Evolutionary conservation across 1,139 yeast genomes (phyloP), one percentile per base, ranked within the genome.

Genomic region (Blastobotrys elegans): DNA sequence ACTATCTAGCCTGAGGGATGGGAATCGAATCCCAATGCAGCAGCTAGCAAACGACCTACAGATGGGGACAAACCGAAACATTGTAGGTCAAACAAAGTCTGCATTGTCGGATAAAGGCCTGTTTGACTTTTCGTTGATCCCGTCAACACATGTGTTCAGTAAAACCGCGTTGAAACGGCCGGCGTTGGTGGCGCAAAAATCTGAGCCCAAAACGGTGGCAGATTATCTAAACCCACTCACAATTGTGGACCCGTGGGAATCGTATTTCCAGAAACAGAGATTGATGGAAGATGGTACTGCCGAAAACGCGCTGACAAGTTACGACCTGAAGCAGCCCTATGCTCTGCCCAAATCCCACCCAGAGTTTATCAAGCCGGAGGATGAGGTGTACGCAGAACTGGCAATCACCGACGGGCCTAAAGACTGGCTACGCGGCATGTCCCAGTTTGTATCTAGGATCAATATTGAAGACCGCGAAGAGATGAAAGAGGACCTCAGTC

Each of bases 381-480:
- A 57, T 38, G 53, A 54, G n/a, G 63, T 64, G 40, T 60, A 63
- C 34, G 59, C 71, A 1, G 67, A 73, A 10, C 64, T 82, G 51
- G 70, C 72, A n/a, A 67, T 74, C 2, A 72, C 79, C 16, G 69
- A 75, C 21, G 63, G 69, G 2, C 65, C 80, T n/a, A 68, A 75
- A 42, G 59, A 66, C 10, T 67, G 71, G 11, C 67, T 84, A 46
- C 69, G 71, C 50, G 66, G 68, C 2, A 80, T 80, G 75, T 68
- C 70, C 8, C 67, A 71, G 11, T 60, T 72, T 31, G 74, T 82
- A 1, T 61, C 72, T 0, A 69, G 71, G 41, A 70, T 65, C n/a
- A 55, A 56, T 2, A 44, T 52, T 51, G 73, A 76, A n/a, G 90
- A 82, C 43, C 74, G 84, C 50, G 82, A 77, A 32, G 90, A 84